phyloP scores from a whole-genome alignment of 2,329 filamentous ascomycete species.

The Periconia macrospinosa region DNA sequence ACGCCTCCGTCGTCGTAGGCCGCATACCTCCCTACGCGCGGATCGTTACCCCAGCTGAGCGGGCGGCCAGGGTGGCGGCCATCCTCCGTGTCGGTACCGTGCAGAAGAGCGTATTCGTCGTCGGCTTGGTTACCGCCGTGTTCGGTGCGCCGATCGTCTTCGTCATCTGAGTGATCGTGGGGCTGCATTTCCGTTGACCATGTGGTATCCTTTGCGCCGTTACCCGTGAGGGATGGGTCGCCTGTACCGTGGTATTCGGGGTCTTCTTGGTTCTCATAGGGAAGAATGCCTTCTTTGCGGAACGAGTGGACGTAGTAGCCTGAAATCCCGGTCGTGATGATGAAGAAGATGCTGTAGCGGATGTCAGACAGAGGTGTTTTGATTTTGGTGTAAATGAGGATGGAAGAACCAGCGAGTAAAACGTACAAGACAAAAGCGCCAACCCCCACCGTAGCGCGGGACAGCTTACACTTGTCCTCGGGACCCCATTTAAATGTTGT shows the following conservation, averaged over 20 bases:
- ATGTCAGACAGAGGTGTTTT: neutral
- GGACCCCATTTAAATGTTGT: slow-evolving; percentile 59
- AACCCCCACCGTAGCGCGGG: slow-evolving; percentile 58
- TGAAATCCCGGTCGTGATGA: slow-evolving; percentile 55
- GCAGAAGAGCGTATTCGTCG: slow-evolving; percentile 54
- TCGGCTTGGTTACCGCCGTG: slow-evolving; percentile 51
- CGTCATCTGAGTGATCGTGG: slow-evolving; percentile 45
- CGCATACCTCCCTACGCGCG: slow-evolving; percentile 21
- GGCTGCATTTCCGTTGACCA: slow-evolving; percentile 50
- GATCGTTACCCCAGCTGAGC: slow-evolving; percentile 42
- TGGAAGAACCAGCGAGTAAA: neutral
- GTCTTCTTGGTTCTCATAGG: slow-evolving; percentile 49
- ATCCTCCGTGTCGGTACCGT: slow-evolving; percentile 44
- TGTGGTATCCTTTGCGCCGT: slow-evolving; percentile 43
- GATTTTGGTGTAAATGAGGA: neutral
- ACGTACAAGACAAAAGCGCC: slow-evolving; percentile 61
- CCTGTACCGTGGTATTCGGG: slow-evolving; percentile 13
- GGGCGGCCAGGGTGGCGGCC: slow-evolving; percentile 44
- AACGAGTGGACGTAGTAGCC: slow-evolving; percentile 59
- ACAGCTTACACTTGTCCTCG: slow-evolving; percentile 59
- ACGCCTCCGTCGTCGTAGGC: slow-evolving; percentile 46
- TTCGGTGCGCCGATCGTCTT: slow-evolving; percentile 43
- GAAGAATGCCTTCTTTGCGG: slow-evolving; percentile 59
- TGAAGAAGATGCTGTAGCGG: slow-evolving; percentile 54
- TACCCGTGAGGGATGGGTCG: slow-evolving; percentile 14